Percentiles rank a stretch among this genome's conserved stretches.
Evolutionary conservation across 352 stramenopile species (phyloP).

Genomic region (Phytophthora constricta): DNA sequence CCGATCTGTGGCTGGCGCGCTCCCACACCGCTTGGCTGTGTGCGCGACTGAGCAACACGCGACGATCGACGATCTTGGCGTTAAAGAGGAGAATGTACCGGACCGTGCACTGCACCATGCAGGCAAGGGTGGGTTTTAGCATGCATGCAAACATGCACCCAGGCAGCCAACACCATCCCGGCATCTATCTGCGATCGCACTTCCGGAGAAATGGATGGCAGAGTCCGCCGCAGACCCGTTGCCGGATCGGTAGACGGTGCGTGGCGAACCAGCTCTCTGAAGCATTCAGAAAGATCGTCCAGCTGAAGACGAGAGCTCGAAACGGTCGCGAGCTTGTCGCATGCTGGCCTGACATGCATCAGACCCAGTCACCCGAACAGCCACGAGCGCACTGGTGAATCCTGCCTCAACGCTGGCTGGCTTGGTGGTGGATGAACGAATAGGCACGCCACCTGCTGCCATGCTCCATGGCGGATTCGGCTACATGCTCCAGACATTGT

Average conservation of each 20-base stretch:
- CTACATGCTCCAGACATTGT: background rate
- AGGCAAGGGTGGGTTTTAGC: no score
- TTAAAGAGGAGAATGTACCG: constrained; percentile 9
- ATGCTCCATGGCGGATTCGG: background rate
- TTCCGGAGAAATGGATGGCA: constrained; percentile 26
- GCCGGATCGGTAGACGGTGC: constrained; percentile 15
- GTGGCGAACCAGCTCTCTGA: constrained; percentile 40
- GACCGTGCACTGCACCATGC: background rate
- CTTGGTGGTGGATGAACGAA: no score
- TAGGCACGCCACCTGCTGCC: constrained; percentile 9
- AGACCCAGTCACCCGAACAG: constrained; percentile 1
- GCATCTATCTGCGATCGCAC: constrained; percentile 3
- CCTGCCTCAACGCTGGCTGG: no score
- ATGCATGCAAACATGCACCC: background rate
- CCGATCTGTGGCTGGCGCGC: constrained; percentile 25
- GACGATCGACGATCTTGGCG: constrained; percentile 26
- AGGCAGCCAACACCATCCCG: background rate
- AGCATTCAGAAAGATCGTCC: constrained; percentile 34
- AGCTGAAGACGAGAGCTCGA: constrained; percentile 35
- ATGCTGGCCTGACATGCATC: constrained; percentile 22
- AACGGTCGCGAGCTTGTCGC: constrained; percentile 32
- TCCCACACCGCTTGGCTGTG: constrained; percentile 32
- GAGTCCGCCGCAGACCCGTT: no score
- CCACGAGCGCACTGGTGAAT: background rate
- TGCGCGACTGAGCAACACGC: constrained; percentile 36